phyloP scores from a whole-genome alignment of 306 rosid species.

The Notholithocarpus densiflorus region DNA sequence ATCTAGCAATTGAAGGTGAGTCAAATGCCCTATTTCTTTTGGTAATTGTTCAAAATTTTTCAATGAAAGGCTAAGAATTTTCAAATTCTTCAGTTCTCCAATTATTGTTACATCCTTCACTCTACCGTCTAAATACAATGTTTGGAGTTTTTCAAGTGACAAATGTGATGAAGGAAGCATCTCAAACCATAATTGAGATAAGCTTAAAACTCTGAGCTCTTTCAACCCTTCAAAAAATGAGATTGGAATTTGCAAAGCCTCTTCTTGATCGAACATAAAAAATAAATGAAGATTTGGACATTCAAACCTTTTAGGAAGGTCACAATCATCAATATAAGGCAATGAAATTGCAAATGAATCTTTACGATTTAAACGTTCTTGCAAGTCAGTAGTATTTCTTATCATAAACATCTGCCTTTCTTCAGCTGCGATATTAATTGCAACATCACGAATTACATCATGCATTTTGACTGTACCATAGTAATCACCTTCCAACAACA shows the following conservation, averaged over 20 bases:
- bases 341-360: neutral
- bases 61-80: neutral
- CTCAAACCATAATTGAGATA: neutral
- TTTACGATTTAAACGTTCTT: neutral
- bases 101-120: neutral
- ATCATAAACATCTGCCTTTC: neutral
- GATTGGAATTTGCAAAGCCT: neutral
- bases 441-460: too few relatives aligned
- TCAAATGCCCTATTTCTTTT: neutral
- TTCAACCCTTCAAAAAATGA: neutral
- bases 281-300: neutral
- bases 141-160: neutral
- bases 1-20: neutral
- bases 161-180: neutral
- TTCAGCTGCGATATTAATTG: too few relatives aligned
- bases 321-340: too few relatives aligned
- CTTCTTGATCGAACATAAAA: neutral
- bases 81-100: neutral
- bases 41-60: fast-evolving
- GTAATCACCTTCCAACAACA: too few relatives aligned
- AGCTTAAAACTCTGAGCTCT: neutral
- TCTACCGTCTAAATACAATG: neutral
- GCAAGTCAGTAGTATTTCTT: neutral
- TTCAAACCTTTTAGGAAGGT: neutral
- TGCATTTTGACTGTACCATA: too few relatives aligned